phyloP scores from a whole-genome alignment of 768 basidiomycete species.

The Coprinopsis cinerea region DNA sequence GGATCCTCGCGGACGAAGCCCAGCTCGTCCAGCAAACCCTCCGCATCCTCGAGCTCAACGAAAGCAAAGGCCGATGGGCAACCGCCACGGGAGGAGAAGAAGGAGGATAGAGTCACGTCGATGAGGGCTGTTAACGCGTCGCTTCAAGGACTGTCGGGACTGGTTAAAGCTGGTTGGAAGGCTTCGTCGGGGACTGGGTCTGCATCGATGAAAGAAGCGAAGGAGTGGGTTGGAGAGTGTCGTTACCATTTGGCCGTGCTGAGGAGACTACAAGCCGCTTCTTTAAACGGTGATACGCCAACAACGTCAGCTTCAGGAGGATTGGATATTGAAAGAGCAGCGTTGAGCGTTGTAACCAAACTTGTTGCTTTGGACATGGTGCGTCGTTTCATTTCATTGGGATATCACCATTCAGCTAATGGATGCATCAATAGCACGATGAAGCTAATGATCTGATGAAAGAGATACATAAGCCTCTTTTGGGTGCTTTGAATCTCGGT shows the following conservation, averaged over 20 bases:
- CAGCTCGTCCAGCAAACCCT: too few species aligned
- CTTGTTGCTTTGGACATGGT: constrained; percentile 68
- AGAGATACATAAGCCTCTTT: constrained; percentile 41
- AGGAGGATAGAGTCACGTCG: constrained; percentile 34
- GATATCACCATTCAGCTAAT: neutral
- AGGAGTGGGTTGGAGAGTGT: constrained; percentile 32
- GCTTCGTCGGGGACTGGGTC: constrained; percentile 20
- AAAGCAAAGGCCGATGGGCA: neutral
- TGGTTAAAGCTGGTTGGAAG: constrained; percentile 61
- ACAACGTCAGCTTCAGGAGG: constrained; percentile 31
- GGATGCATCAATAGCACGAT: constrained; percentile 40
- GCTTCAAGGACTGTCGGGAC: constrained; percentile 47
- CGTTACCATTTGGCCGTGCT: constrained; percentile 40
- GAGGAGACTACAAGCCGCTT: constrained; percentile 20
- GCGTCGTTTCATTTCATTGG: constrained; percentile 26
- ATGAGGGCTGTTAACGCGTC: constrained; percentile 65
- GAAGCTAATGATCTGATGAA: constrained; percentile 38
- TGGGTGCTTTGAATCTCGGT: constrained; percentile 23
- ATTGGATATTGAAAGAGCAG: constrained; percentile 70
- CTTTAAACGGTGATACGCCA: neutral
- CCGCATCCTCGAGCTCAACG: too few species aligned
- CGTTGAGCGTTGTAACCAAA: constrained; percentile 60
- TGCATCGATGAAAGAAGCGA: constrained; percentile 24
- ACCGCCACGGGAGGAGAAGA: constrained; percentile 12
- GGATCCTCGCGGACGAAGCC: too few species aligned